Evolutionary conservation across 1,284 basidiomycete genomes (phyloP), one percentile per base, ranked within the genome.

Genomic region (Meira miltonrushii): DNA sequence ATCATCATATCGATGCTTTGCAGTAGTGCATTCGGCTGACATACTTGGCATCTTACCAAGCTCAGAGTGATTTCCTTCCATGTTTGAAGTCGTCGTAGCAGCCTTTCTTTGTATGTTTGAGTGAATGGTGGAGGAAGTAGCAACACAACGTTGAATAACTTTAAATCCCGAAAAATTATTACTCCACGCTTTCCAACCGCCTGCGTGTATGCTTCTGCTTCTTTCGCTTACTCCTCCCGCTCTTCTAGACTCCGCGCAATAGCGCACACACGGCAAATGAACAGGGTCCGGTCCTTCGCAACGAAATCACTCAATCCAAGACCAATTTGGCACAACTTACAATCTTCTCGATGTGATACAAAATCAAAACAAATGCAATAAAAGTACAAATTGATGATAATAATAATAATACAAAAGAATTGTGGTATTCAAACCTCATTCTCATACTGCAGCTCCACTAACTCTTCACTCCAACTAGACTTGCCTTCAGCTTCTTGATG

Each of bases 1-100:
- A 0, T 87, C 81, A 79, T 96, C 92, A 78, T 95, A 96, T 61
- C 85, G 82, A 63, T 87, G 86, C 78, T 96, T 96, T 58, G 92
- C 83, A 0, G 88, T 87, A 2, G 92, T 95, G 80, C 93, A 96
- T 80, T 87, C 84, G 1, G 85, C 81, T 2, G 88, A 85, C 28
- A 94, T 82, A 3, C 76, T 78, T 3, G 73, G 64, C 70, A 79
- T 78, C 17, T 17, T 37, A 10, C 60, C 60, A 9, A 62, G 38
- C 8, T 56, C 58, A 8, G 47, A 48, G 15, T 47, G 39, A 39
- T 52, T 48, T 19, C 50, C n/a, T n/a, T 43, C n/a, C 40, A n/a
- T 13, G 40, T 43, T 13, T 43, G 40, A n/a, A n/a, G n/a, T 13
- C n/a, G n/a, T 52, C 39, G 39, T 40, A 10, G 39, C n/a, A n/a